Conservation (phyloP, 2,329 filamentous ascomycete species). For the Waltergamsia citrina region DNA sequence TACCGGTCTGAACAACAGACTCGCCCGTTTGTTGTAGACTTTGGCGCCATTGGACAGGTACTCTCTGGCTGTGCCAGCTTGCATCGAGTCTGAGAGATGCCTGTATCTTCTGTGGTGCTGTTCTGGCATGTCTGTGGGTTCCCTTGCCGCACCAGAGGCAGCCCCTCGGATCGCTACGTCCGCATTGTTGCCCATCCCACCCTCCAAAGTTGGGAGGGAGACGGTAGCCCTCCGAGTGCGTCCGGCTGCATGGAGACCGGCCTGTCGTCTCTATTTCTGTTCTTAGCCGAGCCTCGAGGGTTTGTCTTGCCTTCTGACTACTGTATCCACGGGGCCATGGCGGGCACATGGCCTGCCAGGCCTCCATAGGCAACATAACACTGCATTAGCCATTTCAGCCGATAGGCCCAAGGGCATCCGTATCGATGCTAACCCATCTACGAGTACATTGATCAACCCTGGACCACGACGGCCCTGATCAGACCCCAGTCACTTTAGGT, state of each 20-base stretch:
- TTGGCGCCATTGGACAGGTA: background rate
- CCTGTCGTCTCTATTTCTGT: slow-evolving; percentile 1
- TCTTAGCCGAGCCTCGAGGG: slow-evolving; percentile 3
- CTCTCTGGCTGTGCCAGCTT: too few relatives aligned
- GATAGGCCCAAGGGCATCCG: background rate
- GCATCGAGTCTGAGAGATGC: background rate
- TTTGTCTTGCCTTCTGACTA: background rate
- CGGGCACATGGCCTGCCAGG: background rate
- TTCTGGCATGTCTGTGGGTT: background rate
- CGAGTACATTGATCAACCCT: background rate
- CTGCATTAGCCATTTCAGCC: slow-evolving; percentile 4
- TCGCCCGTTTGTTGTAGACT: background rate
- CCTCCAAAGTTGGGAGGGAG: background rate
- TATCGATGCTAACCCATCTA: background rate
- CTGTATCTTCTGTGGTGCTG: background rate
- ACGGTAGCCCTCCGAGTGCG: too few relatives aligned
- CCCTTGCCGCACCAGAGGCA: background rate
- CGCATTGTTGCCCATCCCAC: background rate
- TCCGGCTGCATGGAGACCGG: slow-evolving; percentile 1
- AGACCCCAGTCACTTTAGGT: background rate
- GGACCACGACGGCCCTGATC: background rate
- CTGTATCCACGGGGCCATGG: background rate
- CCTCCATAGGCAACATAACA: background rate
- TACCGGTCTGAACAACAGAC: background rate
- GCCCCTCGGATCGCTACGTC: slow-evolving; percentile 2